Conservation (phyloP, 495 filamentous ascomycete species). For the Darksidea phi region DNA sequence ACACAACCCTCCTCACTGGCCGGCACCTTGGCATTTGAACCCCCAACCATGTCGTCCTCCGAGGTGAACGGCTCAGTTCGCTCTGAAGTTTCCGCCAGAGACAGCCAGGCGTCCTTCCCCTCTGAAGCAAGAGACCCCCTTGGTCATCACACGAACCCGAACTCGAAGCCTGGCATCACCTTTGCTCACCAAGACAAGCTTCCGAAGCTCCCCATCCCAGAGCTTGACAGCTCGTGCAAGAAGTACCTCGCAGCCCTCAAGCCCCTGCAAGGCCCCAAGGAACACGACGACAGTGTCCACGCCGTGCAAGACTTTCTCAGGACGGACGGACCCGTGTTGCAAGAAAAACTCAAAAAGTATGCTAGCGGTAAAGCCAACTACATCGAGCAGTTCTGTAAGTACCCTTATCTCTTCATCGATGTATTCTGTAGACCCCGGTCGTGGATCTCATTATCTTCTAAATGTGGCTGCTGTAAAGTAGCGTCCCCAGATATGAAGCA, state of each 20-base stretch:
- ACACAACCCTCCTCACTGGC: slow-evolving; percentile 68
- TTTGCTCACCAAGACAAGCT: slow-evolving; percentile 86
- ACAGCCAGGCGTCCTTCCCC: slow-evolving; percentile 46
- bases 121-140: slow-evolving; percentile 48
- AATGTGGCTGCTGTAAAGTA: background rate
- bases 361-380: slow-evolving; percentile 91
- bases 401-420: background rate
- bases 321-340: slow-evolving; percentile 77
- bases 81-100: slow-evolving; percentile 45
- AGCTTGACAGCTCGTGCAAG: slow-evolving; percentile 75
- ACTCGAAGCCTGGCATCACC: slow-evolving; percentile 67
- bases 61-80: slow-evolving; percentile 30
- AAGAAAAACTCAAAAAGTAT: slow-evolving; percentile 89
- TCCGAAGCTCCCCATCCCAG: slow-evolving; percentile 90
- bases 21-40: slow-evolving; percentile 52
- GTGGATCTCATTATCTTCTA: slow-evolving; percentile 20
- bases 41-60: slow-evolving; percentile 26
- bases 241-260: slow-evolving; percentile 79
- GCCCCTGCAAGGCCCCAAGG: slow-evolving; percentile 75
- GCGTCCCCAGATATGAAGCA: slow-evolving; percentile 4
- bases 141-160: slow-evolving; percentile 42
- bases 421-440: slow-evolving; percentile 1
- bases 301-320: slow-evolving; percentile 84
- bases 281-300: slow-evolving; percentile 77
- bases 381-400: slow-evolving; percentile 98